Base-by-base conservation (phyloP, 2,329 filamentous ascomycete genomes). In the Beauveria rudraprayagi region DNA sequence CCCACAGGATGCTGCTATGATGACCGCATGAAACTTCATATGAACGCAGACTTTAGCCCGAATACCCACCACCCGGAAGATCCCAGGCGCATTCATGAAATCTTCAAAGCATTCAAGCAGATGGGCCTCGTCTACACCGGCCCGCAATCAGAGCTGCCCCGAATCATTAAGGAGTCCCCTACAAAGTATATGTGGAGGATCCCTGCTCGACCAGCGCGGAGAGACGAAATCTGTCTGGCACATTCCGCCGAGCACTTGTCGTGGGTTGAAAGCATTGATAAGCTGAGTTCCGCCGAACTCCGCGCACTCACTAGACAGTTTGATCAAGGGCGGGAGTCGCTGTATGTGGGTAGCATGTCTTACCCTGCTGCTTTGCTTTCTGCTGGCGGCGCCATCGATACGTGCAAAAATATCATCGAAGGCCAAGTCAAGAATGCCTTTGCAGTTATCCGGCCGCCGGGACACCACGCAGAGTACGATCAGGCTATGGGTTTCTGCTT, bases 401-500 rank as follows among this genome's bases (percentile, higher is more conserved):
- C 92, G 0, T 96, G 92, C 75, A 89, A 92, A 72, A 89, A 90
- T n/a, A 91, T 99, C 5, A 88, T 94, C 26, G 81, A 83, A 3
- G 89, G 90, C 3, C 83, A 85, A 61, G 89, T 97, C 57, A 96
- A 95, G 73, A 99, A 99, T 69, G 92, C 91, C 0, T 94, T 99
- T 71, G 94, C 94, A 1, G 88, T 99, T 43, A 96, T 99, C 68
- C 85, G 94, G 16, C 94, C 94, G 2, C 94, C 94, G 0, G 94
- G 94, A 0, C 94, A 99, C 69, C 94, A 99, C 73, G 94, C 94
- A 1, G 94, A 99, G 71, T 87, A 85, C 62, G 83, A 94, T 68
- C 80, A 86, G 41, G 84, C 93, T 1, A 94, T 96, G 82, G 94
- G 94, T 0, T 99, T 99, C 70, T 99, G 94, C 72, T 84, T 97